Conservation (phyloP, 2,329 filamentous ascomycete species). For the Scopulariopsis brevicaulis region DNA sequence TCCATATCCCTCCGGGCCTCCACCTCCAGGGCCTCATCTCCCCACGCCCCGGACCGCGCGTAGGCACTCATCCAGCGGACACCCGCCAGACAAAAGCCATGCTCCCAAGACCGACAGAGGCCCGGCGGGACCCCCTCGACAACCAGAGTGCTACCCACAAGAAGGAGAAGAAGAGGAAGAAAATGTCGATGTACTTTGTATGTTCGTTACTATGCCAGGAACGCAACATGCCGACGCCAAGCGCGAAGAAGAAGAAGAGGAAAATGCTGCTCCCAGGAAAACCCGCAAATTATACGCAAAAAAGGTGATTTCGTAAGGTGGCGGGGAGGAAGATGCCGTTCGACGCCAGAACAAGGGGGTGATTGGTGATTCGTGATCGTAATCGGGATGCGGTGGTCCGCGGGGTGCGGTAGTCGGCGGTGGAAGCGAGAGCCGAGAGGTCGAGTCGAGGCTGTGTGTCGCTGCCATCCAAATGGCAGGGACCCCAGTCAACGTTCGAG, state of each 20-base stretch:
- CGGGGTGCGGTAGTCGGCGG: background rate
- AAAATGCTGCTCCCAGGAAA: background rate
- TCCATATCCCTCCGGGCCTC: background rate
- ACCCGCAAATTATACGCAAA: background rate
- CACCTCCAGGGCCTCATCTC: background rate
- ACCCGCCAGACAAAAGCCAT: background rate
- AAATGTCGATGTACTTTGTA: background rate
- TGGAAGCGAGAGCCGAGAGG: background rate
- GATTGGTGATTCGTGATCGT: constrained; percentile 4
- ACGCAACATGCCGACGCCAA: background rate
- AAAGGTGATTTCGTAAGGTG: background rate
- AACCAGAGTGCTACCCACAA: background rate
- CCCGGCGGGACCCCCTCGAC: background rate
- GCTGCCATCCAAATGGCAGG: background rate
- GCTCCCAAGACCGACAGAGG: background rate
- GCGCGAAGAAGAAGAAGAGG: background rate
- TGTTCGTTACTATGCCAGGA: background rate
- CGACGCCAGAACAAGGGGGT: constrained; percentile 5
- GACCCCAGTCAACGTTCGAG: no score
- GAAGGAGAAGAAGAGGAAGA: background rate
- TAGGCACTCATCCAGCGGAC: background rate
- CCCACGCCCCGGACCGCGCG: no score
- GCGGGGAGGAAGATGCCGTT: constrained; percentile 2
- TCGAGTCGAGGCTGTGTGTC: background rate
- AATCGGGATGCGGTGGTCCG: background rate